Percentiles rank a stretch among this genome's conserved stretches.
Evolutionary conservation across 2,329 filamentous ascomycete species (phyloP).

Genomic region (Ascochyta clinopodiicola): DNA sequence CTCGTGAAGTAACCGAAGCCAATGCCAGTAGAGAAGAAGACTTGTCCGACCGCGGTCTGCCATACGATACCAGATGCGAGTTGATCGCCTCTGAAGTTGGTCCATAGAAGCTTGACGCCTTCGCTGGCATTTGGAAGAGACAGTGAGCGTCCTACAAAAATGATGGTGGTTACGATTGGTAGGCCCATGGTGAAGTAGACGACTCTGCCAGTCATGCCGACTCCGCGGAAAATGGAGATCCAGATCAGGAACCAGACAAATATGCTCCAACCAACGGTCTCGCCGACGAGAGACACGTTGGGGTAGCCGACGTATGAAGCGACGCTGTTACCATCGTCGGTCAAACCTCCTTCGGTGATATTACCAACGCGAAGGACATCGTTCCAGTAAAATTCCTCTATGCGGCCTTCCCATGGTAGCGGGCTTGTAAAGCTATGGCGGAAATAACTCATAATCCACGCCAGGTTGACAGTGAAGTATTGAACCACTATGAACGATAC

Average conservation of each 20-base stretch:
- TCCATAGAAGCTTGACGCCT: slow-evolving; percentile 59
- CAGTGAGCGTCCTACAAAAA: slow-evolving; percentile 61
- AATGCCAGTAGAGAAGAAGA: slow-evolving; percentile 66
- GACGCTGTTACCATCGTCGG: slow-evolving; percentile 50
- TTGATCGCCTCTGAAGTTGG: slow-evolving; percentile 58
- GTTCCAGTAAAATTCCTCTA: slow-evolving; percentile 60
- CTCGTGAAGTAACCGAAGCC: slow-evolving; percentile 64
- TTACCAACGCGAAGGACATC: slow-evolving; percentile 59
- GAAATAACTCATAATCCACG: slow-evolving; percentile 67
- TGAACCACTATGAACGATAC: slow-evolving; percentile 61
- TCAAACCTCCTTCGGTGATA: slow-evolving; percentile 45
- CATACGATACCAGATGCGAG: slow-evolving; percentile 61
- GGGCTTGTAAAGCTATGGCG: slow-evolving; percentile 62
- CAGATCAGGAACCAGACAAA: slow-evolving; percentile 68
- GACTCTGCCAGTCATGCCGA: slow-evolving; percentile 64
- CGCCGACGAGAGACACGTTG: slow-evolving; percentile 56
- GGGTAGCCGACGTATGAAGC: slow-evolving; percentile 57
- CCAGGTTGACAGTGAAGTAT: slow-evolving; percentile 64
- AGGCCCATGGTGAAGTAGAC: slow-evolving; percentile 69
- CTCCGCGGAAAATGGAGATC: slow-evolving; percentile 65
- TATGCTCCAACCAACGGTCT: slow-evolving; percentile 64
- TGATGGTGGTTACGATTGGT: slow-evolving; percentile 63
- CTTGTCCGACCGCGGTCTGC: slow-evolving; percentile 67
- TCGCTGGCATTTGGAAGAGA: slow-evolving; percentile 62
- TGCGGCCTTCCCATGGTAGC: slow-evolving; percentile 60